These are phyloP conservation scores for Zygosaccharomyces rouxii DNA, from an alignment of 805 yeast genomes.

Conservation along the genomic window DNA sequence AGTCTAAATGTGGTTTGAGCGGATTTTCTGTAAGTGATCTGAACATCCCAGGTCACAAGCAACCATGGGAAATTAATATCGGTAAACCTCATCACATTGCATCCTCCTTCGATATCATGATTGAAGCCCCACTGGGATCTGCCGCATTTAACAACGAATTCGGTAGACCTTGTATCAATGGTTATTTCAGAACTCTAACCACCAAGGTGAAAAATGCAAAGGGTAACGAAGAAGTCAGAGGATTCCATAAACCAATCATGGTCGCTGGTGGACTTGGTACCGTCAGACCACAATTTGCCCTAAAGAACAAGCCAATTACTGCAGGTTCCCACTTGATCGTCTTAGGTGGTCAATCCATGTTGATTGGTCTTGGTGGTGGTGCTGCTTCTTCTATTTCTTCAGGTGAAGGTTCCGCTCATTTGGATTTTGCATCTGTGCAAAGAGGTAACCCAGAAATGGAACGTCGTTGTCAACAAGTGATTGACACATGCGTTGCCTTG, in stretches of 20 bases:
- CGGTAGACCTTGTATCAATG: slow-evolving; percentile 95
- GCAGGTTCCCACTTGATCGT: slow-evolving; percentile 91
- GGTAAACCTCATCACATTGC: slow-evolving; percentile 95
- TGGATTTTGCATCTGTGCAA: slow-evolving; percentile 98
- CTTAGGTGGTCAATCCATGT: slow-evolving; percentile 96
- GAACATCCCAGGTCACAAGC: slow-evolving; percentile 74
- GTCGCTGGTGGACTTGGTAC: slow-evolving; percentile 99
- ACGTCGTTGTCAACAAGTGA: slow-evolving; percentile 97
- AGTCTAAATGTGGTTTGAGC: slow-evolving; percentile 91
- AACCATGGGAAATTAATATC: slow-evolving; percentile 92
- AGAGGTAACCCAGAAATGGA: slow-evolving; percentile 99
- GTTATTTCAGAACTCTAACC: slow-evolving; percentile 93
- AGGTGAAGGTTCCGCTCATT: slow-evolving; percentile 92
- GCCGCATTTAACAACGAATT: slow-evolving; percentile 98
- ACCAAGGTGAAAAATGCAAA: slow-evolving; percentile 62
- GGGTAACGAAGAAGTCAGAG: slow-evolving; percentile 74
- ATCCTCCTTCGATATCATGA: slow-evolving; percentile 87
- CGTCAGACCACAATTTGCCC: slow-evolving; percentile 85
- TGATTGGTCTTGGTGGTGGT: slow-evolving; percentile 99
- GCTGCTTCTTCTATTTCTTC: slow-evolving; percentile 97
- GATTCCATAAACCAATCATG: slow-evolving; percentile 99
- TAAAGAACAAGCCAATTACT: slow-evolving; percentile 81
- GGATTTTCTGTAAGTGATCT: slow-evolving; percentile 92
- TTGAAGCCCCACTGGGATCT: slow-evolving; percentile 95
- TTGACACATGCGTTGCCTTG: slow-evolving; percentile 84